phyloP scores from a whole-genome alignment of 345 rosid genomes.

The Corchorus capsularis region DNA sequence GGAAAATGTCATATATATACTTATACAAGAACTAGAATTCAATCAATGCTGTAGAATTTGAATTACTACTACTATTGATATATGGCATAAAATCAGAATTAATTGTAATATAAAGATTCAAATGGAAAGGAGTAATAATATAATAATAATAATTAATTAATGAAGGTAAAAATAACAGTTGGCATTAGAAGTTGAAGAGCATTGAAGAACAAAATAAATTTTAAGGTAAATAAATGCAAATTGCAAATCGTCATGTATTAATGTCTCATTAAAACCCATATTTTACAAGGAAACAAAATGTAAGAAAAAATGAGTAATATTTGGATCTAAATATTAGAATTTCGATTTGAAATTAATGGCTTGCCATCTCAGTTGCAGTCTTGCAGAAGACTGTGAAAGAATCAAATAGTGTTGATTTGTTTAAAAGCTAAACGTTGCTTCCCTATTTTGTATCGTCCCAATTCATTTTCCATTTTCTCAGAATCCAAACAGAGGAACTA shows the following conservation, averaged over 20 bases:
- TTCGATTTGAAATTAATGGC: constrained; percentile 1
- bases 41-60: neutral
- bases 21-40: neutral
- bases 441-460: neutral
- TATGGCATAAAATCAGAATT: neutral
- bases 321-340: neutral
- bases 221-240: neutral
- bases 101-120: neutral
- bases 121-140: neutral
- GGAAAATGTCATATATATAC: no score
- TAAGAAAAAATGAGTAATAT: neutral
- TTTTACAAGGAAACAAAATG: neutral
- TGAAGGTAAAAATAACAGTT: neutral
- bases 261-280: neutral
- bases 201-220: neutral
- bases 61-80: neutral
- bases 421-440: neutral
- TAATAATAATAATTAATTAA: neutral
- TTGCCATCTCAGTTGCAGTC: neutral
- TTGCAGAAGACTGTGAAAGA: neutral
- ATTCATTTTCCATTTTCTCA: neutral
- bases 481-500: constrained; percentile 7
- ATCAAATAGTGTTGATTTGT: neutral
- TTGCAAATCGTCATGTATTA: neutral
- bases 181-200: neutral